Conservation (phyloP, 805 yeast genomes). For the Candida quercuum region DNA sequence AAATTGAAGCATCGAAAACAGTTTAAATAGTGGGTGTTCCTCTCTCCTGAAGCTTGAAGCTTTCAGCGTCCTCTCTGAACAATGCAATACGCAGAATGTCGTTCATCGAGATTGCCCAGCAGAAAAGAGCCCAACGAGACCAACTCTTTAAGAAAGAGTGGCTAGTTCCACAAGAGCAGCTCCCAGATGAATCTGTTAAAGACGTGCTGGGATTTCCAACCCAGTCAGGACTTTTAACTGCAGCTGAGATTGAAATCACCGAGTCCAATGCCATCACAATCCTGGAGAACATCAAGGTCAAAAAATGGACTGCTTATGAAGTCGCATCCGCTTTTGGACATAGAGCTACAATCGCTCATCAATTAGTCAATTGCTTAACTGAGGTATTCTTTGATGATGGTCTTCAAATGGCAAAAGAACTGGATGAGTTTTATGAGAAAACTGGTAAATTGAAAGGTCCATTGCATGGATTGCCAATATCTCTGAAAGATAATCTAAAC, state of each 20-base stretch:
- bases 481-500: constrained; percentile 42
- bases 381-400: constrained; percentile 51
- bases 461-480: constrained; percentile 63
- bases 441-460: constrained; percentile 56
- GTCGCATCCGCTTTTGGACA: constrained; percentile 53
- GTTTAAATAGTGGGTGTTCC: too few species aligned
- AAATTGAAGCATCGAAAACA: too few species aligned
- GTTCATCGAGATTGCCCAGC: constrained; percentile 36
- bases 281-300: constrained; percentile 25
- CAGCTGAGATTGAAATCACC: constrained; percentile 30
- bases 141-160: constrained; percentile 40
- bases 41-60: too few species aligned
- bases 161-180: constrained; percentile 24
- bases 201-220: constrained; percentile 35
- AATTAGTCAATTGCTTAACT: constrained; percentile 33
- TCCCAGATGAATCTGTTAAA: constrained; percentile 18
- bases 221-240: constrained; percentile 29
- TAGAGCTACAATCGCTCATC: constrained; percentile 55
- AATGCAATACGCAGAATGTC: too few species aligned
- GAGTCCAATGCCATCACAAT: constrained; percentile 14
- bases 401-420: constrained; percentile 43
- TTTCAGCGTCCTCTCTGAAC: too few species aligned
- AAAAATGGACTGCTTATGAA: constrained; percentile 34
- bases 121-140: constrained; percentile 36
- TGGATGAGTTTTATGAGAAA: constrained; percentile 44